Base-by-base conservation (phyloP, 2,329 filamentous ascomycete genomes). In the Colletotrichum eremochloae region DNA sequence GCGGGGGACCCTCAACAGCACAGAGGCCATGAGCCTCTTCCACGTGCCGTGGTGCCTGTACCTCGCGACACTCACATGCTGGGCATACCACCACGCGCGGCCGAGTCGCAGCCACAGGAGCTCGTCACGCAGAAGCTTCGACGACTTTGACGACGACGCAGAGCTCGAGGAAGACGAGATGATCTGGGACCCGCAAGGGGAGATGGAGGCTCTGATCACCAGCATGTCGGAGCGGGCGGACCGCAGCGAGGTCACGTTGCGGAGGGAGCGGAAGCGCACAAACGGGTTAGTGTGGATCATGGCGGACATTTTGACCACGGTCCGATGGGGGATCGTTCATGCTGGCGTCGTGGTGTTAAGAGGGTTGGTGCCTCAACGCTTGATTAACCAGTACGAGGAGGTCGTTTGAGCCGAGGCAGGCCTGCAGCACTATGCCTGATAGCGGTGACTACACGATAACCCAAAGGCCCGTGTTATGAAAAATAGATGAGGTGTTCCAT, bases 31-130 rank as follows among this genome's bases (percentile, higher is more conserved):
- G 53, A 85, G 87, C 55, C 80, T 88, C 0, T 91, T 91, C 76
- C 89, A 91, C 75, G 88, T 90, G 24, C 87, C 89, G 0, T 91
- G 89, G 90, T 89, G 87, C 73, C 76, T 91, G 15, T 91, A 91
- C 75, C 80, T 92, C 1, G 87, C 87, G 0, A 89, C 89, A 0
- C 75, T 91, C 52, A 87, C 87, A 0, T 85, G 86, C 42, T 91
- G 89, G 89, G 85, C 86, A 0, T 89, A 88, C 65, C 87, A 90
- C 75, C 86, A 87, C 62, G 81, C 81, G 2, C 76, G 76, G 7
- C 75, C 72, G 67, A 55, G 29, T 18, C 63, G 68, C 5, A 29
- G 24, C 11, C 46, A 46, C 62, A 31, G 67, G 12, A 12, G 14
- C 2, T 29, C 46, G 7, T 29, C 57, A 71, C 55, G 70, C 46